These are phyloP conservation scores for Leccinum fallax DNA, from an alignment of 1,284 basidiomycete genomes.

Conservation along the genomic window DNA sequence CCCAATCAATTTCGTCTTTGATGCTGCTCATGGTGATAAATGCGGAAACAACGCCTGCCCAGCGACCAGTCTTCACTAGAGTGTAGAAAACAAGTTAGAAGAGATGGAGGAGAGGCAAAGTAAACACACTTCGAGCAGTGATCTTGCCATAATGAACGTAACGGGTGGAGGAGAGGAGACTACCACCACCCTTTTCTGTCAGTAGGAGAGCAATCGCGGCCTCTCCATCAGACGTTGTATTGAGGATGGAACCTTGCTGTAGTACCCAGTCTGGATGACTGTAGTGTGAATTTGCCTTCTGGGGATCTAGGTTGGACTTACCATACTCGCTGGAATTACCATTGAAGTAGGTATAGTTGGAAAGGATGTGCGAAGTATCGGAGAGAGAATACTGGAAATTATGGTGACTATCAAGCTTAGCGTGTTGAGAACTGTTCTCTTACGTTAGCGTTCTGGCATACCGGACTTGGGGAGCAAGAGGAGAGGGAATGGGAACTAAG, in stretches of 20 bases:
- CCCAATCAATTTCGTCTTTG: conserved; percentile 89
- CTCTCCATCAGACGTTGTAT: conserved; percentile 63
- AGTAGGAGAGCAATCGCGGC: conserved; percentile 66
- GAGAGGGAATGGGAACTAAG: conserved; percentile 60
- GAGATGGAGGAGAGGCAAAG: background rate
- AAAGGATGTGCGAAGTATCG: conserved; percentile 66
- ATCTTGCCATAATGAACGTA: conserved; percentile 83
- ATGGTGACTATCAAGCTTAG: conserved; percentile 3
- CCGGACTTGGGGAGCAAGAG: conserved; percentile 73
- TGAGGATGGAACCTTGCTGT: conserved; percentile 66
- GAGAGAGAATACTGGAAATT: conserved; percentile 57
- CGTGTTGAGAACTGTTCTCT: conserved; percentile 16
- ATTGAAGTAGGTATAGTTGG: conserved; percentile 64
- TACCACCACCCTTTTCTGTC: conserved; percentile 71
- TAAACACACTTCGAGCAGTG: conserved; percentile 60
- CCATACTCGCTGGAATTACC: conserved; percentile 71
- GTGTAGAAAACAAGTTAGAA: conserved; percentile 26
- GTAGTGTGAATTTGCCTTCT: background rate
- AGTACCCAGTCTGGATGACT: conserved; percentile 63
- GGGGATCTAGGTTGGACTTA: conserved; percentile 13
- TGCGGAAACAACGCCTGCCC: conserved; percentile 78
- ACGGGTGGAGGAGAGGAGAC: conserved; percentile 74
- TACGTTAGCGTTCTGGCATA: conserved; percentile 68
- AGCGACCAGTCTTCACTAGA: conserved; percentile 68
- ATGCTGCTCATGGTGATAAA: conserved; percentile 86